Percentiles rank a stretch among this genome's conserved stretches.
Evolutionary conservation across 306 rosid genomes (phyloP).

Genomic region (Pueraria montana): DNA sequence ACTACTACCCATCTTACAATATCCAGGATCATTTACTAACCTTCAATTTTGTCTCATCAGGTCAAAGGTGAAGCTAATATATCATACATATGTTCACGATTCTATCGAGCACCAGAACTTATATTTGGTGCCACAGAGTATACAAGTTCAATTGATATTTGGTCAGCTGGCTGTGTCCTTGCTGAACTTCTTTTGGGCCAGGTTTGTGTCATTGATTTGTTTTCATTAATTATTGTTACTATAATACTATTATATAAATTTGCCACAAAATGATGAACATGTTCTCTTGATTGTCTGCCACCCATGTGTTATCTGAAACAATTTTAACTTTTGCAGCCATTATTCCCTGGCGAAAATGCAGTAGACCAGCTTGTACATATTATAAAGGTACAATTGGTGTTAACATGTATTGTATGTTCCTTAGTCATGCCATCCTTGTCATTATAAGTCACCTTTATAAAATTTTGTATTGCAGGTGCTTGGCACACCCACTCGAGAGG

Average conservation of each 20-base stretch:
- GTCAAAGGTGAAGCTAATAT: conserved; percentile 94
- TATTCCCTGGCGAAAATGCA: conserved; percentile 96
- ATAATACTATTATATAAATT: conserved; percentile 5
- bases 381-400: conserved; percentile 71
- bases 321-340: conserved; percentile 67
- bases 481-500: conserved; percentile 98
- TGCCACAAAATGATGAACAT: conserved; percentile 15
- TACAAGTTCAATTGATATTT: conserved; percentile 93
- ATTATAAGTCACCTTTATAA: conserved; percentile 5
- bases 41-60: conserved; percentile 54
- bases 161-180: conserved; percentile 99
- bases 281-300: conserved; percentile 16
- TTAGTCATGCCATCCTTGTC: conserved; percentile 21
- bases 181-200: conserved; percentile 98
- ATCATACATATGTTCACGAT: conserved; percentile 94
- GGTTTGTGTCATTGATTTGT: conserved; percentile 60
- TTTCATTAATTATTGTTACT: not conserved
- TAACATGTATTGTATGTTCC: not conserved
- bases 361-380: conserved; percentile 99
- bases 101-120: conserved; percentile 97
- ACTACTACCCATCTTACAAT: not conserved
- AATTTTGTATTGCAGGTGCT: conserved; percentile 73
- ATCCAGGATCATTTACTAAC: conserved; percentile 35
- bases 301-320: conserved; percentile 1
- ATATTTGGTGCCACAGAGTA: conserved; percentile 98